Evolutionary conservation across 2,329 filamentous ascomycete genomes (phyloP).

Genomic region (Aspergillus niger): DNA sequence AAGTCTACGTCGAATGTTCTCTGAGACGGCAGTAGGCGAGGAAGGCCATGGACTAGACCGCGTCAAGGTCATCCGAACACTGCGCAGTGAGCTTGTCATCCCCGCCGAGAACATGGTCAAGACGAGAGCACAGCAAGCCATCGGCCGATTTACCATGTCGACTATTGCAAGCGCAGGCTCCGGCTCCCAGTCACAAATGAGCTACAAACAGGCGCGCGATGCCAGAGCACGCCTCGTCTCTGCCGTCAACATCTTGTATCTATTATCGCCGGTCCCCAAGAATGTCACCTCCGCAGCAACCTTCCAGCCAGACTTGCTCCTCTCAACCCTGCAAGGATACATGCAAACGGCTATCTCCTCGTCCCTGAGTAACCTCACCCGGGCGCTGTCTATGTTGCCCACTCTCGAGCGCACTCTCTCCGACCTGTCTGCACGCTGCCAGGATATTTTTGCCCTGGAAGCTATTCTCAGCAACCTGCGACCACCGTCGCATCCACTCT

Average conservation of each 20-base stretch:
- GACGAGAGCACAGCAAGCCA: conserved; percentile 72
- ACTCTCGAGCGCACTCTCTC: conserved; percentile 77
- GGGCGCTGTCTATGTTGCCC: conserved; percentile 77
- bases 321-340: conserved; percentile 77
- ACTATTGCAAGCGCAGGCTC: conserved; percentile 44
- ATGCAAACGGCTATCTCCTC: conserved; percentile 78
- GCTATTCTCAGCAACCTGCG: conserved; percentile 70
- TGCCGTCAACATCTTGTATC: conserved; percentile 74
- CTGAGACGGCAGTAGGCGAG: conserved; percentile 66
- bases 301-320: conserved; percentile 69
- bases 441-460: conserved; percentile 88
- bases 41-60: conserved; percentile 76
- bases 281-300: conserved; percentile 48
- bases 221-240: conserved; percentile 72
- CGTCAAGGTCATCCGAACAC: conserved; percentile 69
- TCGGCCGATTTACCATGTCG: conserved; percentile 81
- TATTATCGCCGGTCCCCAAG: conserved; percentile 70
- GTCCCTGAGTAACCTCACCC: conserved; percentile 71
- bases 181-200: conserved; percentile 41
- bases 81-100: conserved; percentile 68
- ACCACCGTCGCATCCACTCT: conserved; percentile 68
- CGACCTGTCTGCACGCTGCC: conserved; percentile 81
- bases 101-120: conserved; percentile 75
- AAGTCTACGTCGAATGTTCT: conserved; percentile 71
- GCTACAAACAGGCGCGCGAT: conserved; percentile 69